These are phyloP conservation scores for Peterozyma xylosa DNA, from an alignment of 805 yeast species.

Conservation along the genomic window DNA sequence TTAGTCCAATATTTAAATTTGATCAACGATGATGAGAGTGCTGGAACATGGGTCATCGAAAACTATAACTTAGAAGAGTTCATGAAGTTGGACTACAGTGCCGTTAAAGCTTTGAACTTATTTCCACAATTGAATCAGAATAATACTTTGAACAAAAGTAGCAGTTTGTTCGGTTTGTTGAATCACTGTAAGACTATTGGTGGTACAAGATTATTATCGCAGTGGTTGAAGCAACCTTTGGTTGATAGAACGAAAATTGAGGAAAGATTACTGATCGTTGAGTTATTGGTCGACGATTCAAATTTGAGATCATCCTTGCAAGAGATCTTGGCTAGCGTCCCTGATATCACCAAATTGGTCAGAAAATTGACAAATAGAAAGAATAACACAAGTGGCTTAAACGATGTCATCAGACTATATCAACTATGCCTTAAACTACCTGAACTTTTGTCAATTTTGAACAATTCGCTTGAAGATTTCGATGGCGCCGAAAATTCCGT, in stretches of 20 bases:
- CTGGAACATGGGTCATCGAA: constrained; percentile 48
- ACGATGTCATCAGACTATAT: constrained; percentile 84
- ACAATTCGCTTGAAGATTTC: constrained; percentile 12
- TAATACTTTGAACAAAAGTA: constrained; percentile 31
- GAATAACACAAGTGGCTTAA: constrained; percentile 50
- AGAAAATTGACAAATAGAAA: constrained; percentile 48
- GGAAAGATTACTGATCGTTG: constrained; percentile 71
- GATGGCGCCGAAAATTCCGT: constrained; percentile 9
- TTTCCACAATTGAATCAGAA: constrained; percentile 53
- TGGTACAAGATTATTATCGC: constrained; percentile 83
- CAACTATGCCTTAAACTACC: constrained; percentile 73
- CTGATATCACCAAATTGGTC: constrained; percentile 72
- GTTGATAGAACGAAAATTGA: constrained; percentile 53
- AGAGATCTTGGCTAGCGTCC: constrained; percentile 62
- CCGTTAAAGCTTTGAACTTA: constrained; percentile 79
- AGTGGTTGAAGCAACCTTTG: constrained; percentile 95
- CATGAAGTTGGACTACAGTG: constrained; percentile 89
- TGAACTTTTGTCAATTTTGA: constrained; percentile 48
- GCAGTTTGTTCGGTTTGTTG: constrained; percentile 71
- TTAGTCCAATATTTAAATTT: constrained; percentile 62
- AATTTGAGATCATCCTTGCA: constrained; percentile 58
- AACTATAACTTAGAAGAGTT: constrained; percentile 69
- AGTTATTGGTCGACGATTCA: constrained; percentile 61
- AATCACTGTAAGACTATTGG: constrained; percentile 85
- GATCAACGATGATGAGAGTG: constrained; percentile 45